phyloP scores from a whole-genome alignment of 331 rosid genomes.

The Acacia concinna region DNA sequence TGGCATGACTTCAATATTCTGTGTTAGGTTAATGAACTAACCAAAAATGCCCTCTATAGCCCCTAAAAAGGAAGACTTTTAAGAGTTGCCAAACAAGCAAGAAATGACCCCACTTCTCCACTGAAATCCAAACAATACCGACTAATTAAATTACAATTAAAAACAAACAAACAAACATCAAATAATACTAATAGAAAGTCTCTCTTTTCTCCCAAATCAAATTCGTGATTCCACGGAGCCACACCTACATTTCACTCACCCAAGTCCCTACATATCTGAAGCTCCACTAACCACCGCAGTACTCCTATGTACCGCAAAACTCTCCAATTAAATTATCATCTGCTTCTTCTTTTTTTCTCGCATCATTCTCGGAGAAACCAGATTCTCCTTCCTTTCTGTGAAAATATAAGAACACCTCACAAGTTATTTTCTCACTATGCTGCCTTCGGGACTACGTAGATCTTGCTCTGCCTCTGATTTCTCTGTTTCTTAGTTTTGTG shows the following conservation, averaged over 20 bases:
- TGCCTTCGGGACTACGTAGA: constrained; percentile 9
- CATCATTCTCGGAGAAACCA: neutral
- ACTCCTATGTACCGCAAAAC: neutral
- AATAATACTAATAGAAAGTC: neutral
- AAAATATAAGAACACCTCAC: neutral
- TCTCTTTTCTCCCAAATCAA: neutral
- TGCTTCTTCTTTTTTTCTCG: neutral
- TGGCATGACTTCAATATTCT: neutral
- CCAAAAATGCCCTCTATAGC: neutral
- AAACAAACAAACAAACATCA: constrained; percentile 24
- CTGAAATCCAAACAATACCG: constrained; percentile 32
- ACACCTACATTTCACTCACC: constrained; percentile 11
- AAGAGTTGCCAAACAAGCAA: constrained; percentile 10
- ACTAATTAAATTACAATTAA: constrained; percentile 27
- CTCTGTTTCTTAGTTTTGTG: constrained; percentile 37
- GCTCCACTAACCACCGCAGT: neutral
- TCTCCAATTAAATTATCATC: neutral
- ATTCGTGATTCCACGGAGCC: constrained; percentile 12
- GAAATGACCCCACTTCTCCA: constrained; percentile 14
- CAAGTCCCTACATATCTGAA: constrained; percentile 6
- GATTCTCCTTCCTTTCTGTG: neutral
- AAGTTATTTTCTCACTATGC: constrained; percentile 37
- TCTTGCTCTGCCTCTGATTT: constrained; percentile 33
- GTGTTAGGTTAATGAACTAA: neutral
- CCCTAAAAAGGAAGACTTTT: neutral